Conservation (phyloP, 225 moss, liverwort and hornwort species). For the Bryoerythrophyllum caledonicum region DNA sequence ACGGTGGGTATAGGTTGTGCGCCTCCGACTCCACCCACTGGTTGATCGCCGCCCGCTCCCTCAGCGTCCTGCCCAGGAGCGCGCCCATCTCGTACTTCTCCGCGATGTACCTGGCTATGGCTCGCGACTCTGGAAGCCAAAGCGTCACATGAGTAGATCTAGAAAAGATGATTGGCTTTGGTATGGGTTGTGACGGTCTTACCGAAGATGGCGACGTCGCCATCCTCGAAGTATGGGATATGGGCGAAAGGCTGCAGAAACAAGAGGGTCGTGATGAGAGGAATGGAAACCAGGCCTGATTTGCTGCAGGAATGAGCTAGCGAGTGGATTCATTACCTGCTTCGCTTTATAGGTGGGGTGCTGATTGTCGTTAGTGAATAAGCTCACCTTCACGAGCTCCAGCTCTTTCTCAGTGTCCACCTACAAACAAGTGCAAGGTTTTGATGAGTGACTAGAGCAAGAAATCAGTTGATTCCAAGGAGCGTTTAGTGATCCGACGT, state of each 20-base stretch:
- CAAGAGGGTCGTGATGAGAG: constrained; percentile 8
- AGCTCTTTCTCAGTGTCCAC: constrained; percentile 40
- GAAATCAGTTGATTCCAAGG: too few relatives aligned
- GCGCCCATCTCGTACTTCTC: constrained; percentile 57
- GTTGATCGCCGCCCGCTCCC: constrained; percentile 62
- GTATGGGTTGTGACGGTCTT: neutral
- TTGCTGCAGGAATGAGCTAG: neutral
- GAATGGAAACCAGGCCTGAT: constrained; percentile 3
- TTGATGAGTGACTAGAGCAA: neutral
- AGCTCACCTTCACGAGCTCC: constrained; percentile 45
- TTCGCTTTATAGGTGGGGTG: constrained; percentile 33
- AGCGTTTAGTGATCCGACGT: neutral
- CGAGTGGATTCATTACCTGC: constrained; percentile 40
- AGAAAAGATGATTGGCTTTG: too few relatives aligned
- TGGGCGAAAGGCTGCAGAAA: constrained; percentile 44
- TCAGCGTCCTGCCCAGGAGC: constrained; percentile 62
- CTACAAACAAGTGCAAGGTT: constrained; percentile 12
- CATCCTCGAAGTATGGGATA: constrained; percentile 47
- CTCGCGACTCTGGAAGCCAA: constrained; percentile 59
- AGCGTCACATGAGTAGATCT: too few relatives aligned
- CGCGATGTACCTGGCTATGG: constrained; percentile 71
- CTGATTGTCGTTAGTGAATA: constrained; percentile 26
- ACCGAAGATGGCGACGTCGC: constrained; percentile 43
- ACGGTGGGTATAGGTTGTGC: constrained; percentile 55
- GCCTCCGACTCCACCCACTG: constrained; percentile 80